Evolutionary conservation across 2,329 filamentous ascomycete genomes (phyloP).

Genomic region (Ophiosphaerella korrae): DNA sequence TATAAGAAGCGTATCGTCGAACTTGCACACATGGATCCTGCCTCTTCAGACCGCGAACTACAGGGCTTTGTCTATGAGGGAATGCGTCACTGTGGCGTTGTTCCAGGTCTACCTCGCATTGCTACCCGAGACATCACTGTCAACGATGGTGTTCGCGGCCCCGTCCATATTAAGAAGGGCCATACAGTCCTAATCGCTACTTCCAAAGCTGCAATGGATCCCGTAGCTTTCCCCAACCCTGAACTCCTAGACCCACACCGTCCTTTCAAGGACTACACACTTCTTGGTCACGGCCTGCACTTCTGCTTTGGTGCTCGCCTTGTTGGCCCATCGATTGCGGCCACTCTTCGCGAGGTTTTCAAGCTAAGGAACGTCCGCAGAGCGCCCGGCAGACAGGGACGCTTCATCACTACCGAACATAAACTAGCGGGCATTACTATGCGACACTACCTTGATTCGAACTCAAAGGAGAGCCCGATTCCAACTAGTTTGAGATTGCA

Average conservation of each 20-base stretch:
- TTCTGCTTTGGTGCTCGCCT: conserved; percentile 41
- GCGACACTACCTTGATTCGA: conserved; percentile 56
- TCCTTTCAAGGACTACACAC: conserved; percentile 37
- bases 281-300: conserved; percentile 41
- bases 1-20: conserved; percentile 59
- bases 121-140: conserved; percentile 54
- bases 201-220: conserved; percentile 46
- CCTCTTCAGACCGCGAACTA: conserved; percentile 62
- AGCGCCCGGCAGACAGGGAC: conserved; percentile 37
- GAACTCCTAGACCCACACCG: conserved; percentile 47
- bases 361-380: conserved; percentile 40
- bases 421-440: conserved; percentile 56
- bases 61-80: conserved; percentile 61
- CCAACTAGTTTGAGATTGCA: conserved; percentile 32
- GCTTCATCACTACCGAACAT: conserved; percentile 52
- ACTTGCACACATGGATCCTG: conserved; percentile 53
- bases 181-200: conserved; percentile 48
- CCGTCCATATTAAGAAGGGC: conserved; percentile 51
- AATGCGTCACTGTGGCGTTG: conserved; percentile 59
- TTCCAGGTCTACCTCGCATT: conserved; percentile 59
- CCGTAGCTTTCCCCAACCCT: conserved; percentile 38
- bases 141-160: conserved; percentile 56
- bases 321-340: conserved; percentile 33
- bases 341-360: conserved; percentile 41
- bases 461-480: conserved; percentile 53